Evolutionary conservation across 2,329 filamentous ascomycete species (phyloP), one percentile per base, ranked within the genome.

Genomic region (Dactylellina leptospora): DNA sequence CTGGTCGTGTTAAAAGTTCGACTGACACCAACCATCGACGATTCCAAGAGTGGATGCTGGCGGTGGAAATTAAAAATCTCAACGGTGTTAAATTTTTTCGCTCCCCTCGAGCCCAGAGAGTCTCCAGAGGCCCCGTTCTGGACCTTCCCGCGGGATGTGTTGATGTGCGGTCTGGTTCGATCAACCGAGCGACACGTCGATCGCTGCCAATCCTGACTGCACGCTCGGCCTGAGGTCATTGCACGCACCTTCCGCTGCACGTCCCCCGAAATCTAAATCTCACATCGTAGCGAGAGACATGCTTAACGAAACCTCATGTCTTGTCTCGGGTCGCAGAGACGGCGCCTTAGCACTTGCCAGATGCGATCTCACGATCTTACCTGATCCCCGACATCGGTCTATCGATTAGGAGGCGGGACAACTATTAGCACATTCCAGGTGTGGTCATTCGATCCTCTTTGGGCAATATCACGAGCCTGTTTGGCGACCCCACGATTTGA

Each of bases 401-500:
- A 11, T 27, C 25, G 28, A 33, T 55, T 45, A 23, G 40, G 50
- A 28, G 33, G 9, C 13, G n/a, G 13, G 11, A 6, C 28, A 6
- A 16, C 5, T 18, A 16, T 45, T 5, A 42, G 27, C 44, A 66
- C 61, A 66, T 66, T 66, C 51, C 51, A 58, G 28, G 30, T 44
- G n/a, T 11, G 51, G 50, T 40, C 22, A 56, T 64, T 56, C 30
- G 50, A 53, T 22, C 42, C 53, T 51, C 18, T 68, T 53, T 40
- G 27, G 53, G 54, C 38, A 59, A 54, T 54, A 60, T 59, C 62
- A 54, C 28, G 38, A 51, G 53, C 30, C 22, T 23, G n/a, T 36
- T 38, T 50, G 25, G 48, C 51, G 20, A 59, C 62, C 62, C 62
- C 62, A 68, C 62, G 62, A 60, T 53, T 68, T 51, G 45, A 59